Evolutionary conservation across 2,329 filamentous ascomycete species (phyloP).

Genomic region (Penicillium sp.): DNA sequence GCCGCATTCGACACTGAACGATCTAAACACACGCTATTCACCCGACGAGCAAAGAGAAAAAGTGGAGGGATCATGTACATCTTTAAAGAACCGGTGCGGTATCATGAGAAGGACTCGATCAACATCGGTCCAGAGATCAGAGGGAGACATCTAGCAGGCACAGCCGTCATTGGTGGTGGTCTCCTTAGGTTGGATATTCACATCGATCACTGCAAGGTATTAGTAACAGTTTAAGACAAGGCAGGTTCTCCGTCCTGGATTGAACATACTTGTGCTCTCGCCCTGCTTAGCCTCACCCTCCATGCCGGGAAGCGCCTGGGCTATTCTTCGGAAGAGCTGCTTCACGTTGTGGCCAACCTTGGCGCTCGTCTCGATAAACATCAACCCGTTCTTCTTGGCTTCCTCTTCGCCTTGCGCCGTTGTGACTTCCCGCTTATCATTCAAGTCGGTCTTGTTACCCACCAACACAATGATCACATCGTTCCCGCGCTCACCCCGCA

Average conservation of each 20-base stretch:
- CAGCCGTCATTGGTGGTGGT: conserved; percentile 68
- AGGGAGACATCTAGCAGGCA: conserved; percentile 49
- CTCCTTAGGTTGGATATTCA: conserved; percentile 69
- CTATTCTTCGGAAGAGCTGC: conserved; percentile 94
- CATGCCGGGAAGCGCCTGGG: conserved; percentile 95
- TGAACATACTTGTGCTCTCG: conserved; percentile 74
- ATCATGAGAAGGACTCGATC: conserved; percentile 35
- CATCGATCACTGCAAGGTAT: conserved; percentile 70
- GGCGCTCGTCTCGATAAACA: conserved; percentile 98
- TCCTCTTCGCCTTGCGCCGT: conserved; percentile 95
- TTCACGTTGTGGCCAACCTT: conserved; percentile 99
- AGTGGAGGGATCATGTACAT: conserved; percentile 35
- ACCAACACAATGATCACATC: conserved; percentile 98
- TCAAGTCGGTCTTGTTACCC: conserved; percentile 98
- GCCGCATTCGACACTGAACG: conserved; percentile 16
- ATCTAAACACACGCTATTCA: conserved; percentile 32
- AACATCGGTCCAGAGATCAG: conserved; percentile 13
- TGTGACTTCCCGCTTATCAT: conserved; percentile 96
- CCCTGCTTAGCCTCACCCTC: conserved; percentile 78
- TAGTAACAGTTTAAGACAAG: conserved; percentile 17
- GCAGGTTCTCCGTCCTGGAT: too few relatives aligned
- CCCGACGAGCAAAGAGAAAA: conserved; percentile 22
- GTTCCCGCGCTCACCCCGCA: conserved; percentile 90
- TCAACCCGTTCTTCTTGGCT: conserved; percentile 93
- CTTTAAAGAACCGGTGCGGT: conserved; percentile 28